phyloP scores from a whole-genome alignment of 805 yeast genomes.

The Suhomyces vadensis region DNA sequence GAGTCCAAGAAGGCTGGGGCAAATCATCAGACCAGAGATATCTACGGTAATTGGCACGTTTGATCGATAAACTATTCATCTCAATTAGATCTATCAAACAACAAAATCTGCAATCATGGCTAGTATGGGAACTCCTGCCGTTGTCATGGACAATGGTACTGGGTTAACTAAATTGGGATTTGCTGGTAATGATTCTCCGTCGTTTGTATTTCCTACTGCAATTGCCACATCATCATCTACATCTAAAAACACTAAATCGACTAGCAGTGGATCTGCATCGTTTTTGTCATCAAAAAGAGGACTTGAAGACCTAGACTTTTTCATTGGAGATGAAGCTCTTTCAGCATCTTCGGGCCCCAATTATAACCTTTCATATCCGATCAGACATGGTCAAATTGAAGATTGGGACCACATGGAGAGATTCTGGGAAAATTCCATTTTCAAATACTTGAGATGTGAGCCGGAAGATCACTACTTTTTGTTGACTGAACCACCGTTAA shows the following conservation, averaged over 20 bases:
- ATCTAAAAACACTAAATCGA: slow-evolving; percentile 42
- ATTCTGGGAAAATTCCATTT: slow-evolving; percentile 96
- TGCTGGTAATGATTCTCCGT: slow-evolving; percentile 98
- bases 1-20: not conserved
- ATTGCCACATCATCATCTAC: slow-evolving; percentile 72
- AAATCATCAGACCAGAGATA: no score
- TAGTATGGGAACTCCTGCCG: slow-evolving; percentile 80
- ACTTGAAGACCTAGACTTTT: slow-evolving; percentile 90
- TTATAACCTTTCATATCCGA: slow-evolving; percentile 86
- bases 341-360: slow-evolving; percentile 88
- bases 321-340: slow-evolving; percentile 93
- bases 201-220: slow-evolving; percentile 96
- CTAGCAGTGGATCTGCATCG: slow-evolving; percentile 37
- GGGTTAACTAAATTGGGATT: slow-evolving; percentile 96
- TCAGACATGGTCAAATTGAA: slow-evolving; percentile 96
- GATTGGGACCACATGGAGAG: slow-evolving; percentile 99
- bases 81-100: not conserved
- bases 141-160: slow-evolving; percentile 98
- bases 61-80: not conserved
- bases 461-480: slow-evolving; percentile 98
- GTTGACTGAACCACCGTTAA: slow-evolving; percentile 96
- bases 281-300: slow-evolving; percentile 72
- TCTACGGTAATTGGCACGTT: no score
- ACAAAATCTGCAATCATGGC: slow-evolving; percentile 44
- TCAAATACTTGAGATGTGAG: slow-evolving; percentile 94